Base-by-base conservation (phyloP, 305 asterid genomes). In the Fraxinus floribunda region DNA sequence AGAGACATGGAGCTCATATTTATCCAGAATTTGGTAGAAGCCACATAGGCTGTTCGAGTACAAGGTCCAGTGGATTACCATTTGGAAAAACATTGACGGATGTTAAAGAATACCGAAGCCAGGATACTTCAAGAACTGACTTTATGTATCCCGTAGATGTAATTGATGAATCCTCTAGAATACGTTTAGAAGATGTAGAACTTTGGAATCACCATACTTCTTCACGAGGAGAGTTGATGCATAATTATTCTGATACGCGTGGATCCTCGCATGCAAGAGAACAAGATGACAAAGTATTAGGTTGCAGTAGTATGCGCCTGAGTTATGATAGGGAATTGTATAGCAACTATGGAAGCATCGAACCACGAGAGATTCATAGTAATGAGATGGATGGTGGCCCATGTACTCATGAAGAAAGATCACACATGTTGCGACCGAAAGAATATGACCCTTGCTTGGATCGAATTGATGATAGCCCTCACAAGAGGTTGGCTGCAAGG, bases 91-190 rank as follows among this genome's bases (percentile, higher is more conserved):
- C 57, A 35, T 79, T 30, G 76, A 13, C 15, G 74, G 79, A 82
- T 41, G 77, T 84, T 18, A 90, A 84, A 79, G 89, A 86, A 60
- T 84, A 85, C 83, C 70, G 75, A 79, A 84, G 71, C 80, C 87
- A 71, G 66, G 86, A 79, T 78, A 35, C 60, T 30, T 85, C 86
- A 39, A 88, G 92, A 85, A 78, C 70, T 78, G 82, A 78, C 66
- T 79, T 11, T 76, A 30, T 81, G 57, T 85, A 81, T 22, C 82
- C 79, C 72, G 64, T 60, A 15, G 72, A 68, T 68, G 74, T 11
- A 68, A 26, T 78, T 84, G 91, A 89, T 82, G 89, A 84, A 66
- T 24, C 85, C 71, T 84, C 85, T 81, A 83, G 73, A 52, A 86
- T 84, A 76, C 83, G 71, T 78, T 34, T 83, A 57, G 85, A 52